Evolutionary conservation across 164 flowering plant genomes (phyloP), one percentile per base, ranked within the genome.

Genomic region (Aristolochia californica): DNA sequence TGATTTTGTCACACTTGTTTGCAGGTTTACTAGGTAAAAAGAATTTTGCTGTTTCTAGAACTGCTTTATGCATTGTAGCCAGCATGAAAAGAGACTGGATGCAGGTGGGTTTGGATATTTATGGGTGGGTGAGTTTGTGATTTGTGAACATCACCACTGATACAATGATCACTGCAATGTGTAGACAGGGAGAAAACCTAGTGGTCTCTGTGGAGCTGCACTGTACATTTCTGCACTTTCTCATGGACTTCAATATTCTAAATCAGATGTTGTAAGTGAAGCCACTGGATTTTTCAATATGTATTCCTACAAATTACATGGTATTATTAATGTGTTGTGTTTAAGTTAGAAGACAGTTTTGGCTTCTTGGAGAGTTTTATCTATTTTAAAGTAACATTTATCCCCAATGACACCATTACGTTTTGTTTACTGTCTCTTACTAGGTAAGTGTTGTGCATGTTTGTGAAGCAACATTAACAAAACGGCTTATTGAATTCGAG

Each of bases 41-140:
- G 45, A 71, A 84, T 54, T 57, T 30, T 47, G 67, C 52, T 15
- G 77, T 91, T 40, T 71, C 75, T 15, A 63, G 54, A 56, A 83
- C 88, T 61, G 98, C 98, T 34, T 53, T 80, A 56, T 76, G 69
- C 57, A 80, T 93, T 53, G 68, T 89, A 68, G 81, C 89, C 18
- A 88, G 91, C 77, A 93, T 93, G 98, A 93, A 88, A 61, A 76
- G 90, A 49, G 91, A 93, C 51, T 93, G 98, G 98, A 82, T 93
- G 78, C 96, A 88, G 90, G 97, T 89, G 30, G 65, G 24, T 4
- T 43, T 24, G 34, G 21, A 4, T 34, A 59, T 43, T 43, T 34
- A 7, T 34, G 40, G 40, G 10, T 34, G 40, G 40, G 1, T 4
- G 40, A 34, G 40, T 34, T 34, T 34, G 40, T 34, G 40, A 34